Evolutionary conservation across 805 yeast genomes (phyloP).

Genomic region (Danielia reshetovae): DNA sequence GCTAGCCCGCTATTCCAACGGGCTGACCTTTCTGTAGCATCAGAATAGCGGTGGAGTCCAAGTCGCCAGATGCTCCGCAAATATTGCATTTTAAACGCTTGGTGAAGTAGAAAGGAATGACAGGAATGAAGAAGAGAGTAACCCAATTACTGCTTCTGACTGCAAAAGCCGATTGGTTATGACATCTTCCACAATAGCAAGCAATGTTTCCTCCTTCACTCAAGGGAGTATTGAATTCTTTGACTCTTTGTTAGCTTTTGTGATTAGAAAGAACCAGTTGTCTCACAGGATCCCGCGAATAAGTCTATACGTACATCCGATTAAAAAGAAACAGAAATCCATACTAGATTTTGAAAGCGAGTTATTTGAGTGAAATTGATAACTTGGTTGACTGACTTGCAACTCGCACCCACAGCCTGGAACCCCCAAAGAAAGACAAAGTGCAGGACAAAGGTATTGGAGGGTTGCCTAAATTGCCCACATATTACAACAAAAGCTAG

Average conservation of each 20-base stretch:
- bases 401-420: too few species aligned
- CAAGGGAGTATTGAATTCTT: slow-evolving; percentile 14
- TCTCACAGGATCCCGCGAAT: too few species aligned
- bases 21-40: slow-evolving; percentile 14
- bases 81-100: slow-evolving; percentile 14
- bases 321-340: slow-evolving; percentile 17
- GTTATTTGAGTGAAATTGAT: too few species aligned
- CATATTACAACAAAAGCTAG: too few species aligned
- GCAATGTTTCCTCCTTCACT: slow-evolving; percentile 12
- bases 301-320: slow-evolving; percentile 18
- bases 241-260: slow-evolving; percentile 12
- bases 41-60: slow-evolving; percentile 11
- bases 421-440: too few species aligned
- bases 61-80: slow-evolving; percentile 17
- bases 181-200: slow-evolving; percentile 54
- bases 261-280: not conserved
- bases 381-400: too few species aligned
- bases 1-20: slow-evolving; percentile 14
- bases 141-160: slow-evolving; percentile 51
- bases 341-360: too few species aligned
- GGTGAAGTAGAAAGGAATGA: slow-evolving; percentile 13
- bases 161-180: slow-evolving; percentile 51
- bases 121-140: slow-evolving; percentile 16
- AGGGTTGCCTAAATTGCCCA: too few species aligned
- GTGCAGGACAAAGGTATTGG: too few species aligned